Evolutionary conservation across 2,329 filamentous ascomycete species (phyloP).

Genomic region (Colletotrichum truncatum): DNA sequence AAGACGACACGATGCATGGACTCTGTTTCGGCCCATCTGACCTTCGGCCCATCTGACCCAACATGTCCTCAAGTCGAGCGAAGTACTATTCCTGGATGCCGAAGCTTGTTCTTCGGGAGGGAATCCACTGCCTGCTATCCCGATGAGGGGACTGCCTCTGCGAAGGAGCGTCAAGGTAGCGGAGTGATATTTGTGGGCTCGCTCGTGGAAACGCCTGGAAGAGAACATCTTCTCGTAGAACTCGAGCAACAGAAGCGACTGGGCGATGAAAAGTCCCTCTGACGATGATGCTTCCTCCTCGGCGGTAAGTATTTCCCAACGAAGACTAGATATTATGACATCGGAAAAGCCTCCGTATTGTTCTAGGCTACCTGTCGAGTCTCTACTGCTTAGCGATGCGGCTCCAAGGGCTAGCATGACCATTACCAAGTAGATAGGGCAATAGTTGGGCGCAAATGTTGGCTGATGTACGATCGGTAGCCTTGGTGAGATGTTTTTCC

Average conservation of each 20-base stretch:
- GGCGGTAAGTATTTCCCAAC: conserved; percentile 86
- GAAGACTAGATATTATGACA: conserved; percentile 74
- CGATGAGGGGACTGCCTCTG: conserved; percentile 86
- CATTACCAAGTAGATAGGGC: conserved; percentile 78
- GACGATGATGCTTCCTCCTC: conserved; percentile 85
- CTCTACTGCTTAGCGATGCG: conserved; percentile 75
- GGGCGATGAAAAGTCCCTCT: conserved; percentile 88
- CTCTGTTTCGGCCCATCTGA: conserved; percentile 91
- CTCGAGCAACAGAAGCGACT: conserved; percentile 83
- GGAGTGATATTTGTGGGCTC: conserved; percentile 89
- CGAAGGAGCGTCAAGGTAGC: conserved; percentile 87
- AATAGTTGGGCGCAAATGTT: conserved; percentile 84
- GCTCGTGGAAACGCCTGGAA: conserved; percentile 82
- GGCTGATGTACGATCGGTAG: conserved; percentile 89
- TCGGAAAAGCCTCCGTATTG: conserved; percentile 60
- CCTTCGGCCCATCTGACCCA: conserved; percentile 91
- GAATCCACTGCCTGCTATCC: conserved; percentile 80
- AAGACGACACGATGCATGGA: conserved; percentile 88
- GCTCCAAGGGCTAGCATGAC: conserved; percentile 88
- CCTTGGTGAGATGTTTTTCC: conserved; percentile 86
- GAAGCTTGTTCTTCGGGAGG: conserved; percentile 69
- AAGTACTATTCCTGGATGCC: conserved; percentile 28
- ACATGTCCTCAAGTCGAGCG: conserved; percentile 60
- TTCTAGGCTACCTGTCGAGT: conserved; percentile 59
- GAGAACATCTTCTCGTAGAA: conserved; percentile 94